Evolutionary conservation across 139 green algal species (phyloP).

Genomic region (Micractinium conductrix): DNA sequence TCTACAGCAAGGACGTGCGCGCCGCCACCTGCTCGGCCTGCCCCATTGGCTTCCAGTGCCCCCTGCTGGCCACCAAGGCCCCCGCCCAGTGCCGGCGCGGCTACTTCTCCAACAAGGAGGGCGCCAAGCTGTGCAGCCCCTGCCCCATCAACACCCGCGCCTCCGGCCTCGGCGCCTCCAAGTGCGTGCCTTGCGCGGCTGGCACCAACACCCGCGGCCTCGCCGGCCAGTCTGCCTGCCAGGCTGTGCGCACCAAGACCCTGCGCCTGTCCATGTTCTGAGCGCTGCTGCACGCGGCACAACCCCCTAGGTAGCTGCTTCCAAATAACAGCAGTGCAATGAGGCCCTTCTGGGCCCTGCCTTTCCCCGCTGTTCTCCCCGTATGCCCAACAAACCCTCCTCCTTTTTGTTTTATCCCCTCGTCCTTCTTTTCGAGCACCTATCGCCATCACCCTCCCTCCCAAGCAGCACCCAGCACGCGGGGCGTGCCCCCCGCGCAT

Average conservation of each 20-base stretch:
- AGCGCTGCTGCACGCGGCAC: no score
- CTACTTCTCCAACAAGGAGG: background rate
- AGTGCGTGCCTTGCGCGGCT: background rate
- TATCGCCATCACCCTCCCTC: no score
- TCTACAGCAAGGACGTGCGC: background rate
- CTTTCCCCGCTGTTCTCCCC: no score
- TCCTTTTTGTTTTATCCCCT: no score
- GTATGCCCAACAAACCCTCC: no score
- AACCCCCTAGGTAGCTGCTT: no score
- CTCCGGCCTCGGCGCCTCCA: background rate
- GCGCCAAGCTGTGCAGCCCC: background rate
- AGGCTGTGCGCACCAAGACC: background rate
- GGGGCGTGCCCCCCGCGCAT: no score
- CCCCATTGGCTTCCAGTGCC: constrained; percentile 17
- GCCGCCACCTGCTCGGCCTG: background rate
- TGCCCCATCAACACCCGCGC: constrained; percentile 15
- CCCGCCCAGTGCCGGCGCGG: background rate
- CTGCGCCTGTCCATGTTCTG: background rate
- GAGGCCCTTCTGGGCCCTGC: no score
- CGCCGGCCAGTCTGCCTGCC: constrained; percentile 4
- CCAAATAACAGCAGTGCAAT: no score
- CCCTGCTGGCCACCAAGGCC: background rate
- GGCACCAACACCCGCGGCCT: constrained; percentile 22
- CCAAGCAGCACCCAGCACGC: no score
- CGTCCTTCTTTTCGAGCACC: no score